Evolutionary conservation across 2,329 filamentous ascomycete species (phyloP).

Genomic region (Colletotrichum sp.): DNA sequence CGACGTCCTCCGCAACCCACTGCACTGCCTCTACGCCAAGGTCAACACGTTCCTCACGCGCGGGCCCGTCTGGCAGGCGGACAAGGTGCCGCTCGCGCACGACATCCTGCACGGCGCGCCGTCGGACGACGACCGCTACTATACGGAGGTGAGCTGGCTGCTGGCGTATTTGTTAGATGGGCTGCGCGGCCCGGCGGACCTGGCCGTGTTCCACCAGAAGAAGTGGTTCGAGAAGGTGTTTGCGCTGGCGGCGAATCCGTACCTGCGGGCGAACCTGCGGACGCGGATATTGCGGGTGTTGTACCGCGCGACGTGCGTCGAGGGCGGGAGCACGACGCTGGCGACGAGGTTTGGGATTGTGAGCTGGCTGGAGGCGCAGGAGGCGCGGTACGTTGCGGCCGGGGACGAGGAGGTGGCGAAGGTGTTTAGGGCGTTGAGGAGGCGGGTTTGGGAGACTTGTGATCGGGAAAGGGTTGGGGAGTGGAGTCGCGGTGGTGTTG

Average conservation of each 20-base stretch:
- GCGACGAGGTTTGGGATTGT: slow-evolving; percentile 77
- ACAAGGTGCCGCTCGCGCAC: slow-evolving; percentile 74
- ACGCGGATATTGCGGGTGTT: slow-evolving; percentile 67
- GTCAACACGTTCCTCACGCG: slow-evolving; percentile 84
- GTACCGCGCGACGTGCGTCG: slow-evolving; percentile 69
- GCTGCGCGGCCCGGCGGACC: slow-evolving; percentile 63
- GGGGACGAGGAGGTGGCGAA: slow-evolving; percentile 44
- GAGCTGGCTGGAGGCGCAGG: slow-evolving; percentile 74
- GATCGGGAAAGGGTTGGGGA: slow-evolving; percentile 67
- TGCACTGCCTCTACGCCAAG: slow-evolving; percentile 85
- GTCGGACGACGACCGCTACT: slow-evolving; percentile 74
- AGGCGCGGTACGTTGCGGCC: slow-evolving; percentile 43
- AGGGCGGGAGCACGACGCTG: slow-evolving; percentile 79
- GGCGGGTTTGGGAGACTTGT: slow-evolving; percentile 66
- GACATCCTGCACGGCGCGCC: slow-evolving; percentile 69
- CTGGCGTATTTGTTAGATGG: slow-evolving; percentile 73
- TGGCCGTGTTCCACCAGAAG: slow-evolving; percentile 64
- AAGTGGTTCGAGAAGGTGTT: slow-evolving; percentile 79
- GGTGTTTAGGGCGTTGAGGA: slow-evolving; percentile 59
- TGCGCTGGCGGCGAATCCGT: slow-evolving; percentile 70
- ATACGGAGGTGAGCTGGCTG: slow-evolving; percentile 77
- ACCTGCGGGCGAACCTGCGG: slow-evolving; percentile 63
- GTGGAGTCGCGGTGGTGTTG: slow-evolving; percentile 66
- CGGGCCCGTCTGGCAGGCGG: slow-evolving; percentile 76
- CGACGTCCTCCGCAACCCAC: slow-evolving; percentile 73